These are phyloP conservation scores for Mycena floridula DNA, from an alignment of 768 basidiomycete species.

Conservation along the genomic window DNA sequence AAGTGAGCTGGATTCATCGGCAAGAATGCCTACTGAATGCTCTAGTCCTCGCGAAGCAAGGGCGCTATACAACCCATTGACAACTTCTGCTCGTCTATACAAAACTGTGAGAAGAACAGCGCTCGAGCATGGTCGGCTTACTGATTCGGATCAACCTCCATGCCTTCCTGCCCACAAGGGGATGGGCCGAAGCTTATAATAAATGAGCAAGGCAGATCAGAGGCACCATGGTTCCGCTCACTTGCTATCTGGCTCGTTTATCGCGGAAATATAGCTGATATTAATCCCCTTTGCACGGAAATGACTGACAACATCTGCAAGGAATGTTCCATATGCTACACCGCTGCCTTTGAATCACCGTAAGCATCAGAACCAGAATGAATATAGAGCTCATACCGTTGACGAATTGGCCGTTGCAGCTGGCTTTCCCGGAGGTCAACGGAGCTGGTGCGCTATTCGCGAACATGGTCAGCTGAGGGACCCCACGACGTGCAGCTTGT, in stretches of 20 bases:
- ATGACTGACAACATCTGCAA: slow-evolving; percentile 35
- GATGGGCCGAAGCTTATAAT: slow-evolving; percentile 29
- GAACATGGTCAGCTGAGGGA: slow-evolving; percentile 34
- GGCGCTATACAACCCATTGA: slow-evolving; percentile 29
- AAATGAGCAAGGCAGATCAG: not conserved
- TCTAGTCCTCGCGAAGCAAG: slow-evolving; percentile 22
- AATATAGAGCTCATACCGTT: slow-evolving; percentile 14
- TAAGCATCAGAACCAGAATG: not conserved
- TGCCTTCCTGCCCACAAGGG: slow-evolving; percentile 40
- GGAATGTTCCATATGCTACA: slow-evolving; percentile 32
- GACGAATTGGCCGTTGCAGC: slow-evolving; percentile 29
- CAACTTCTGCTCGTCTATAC: slow-evolving; percentile 30
- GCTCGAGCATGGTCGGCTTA: slow-evolving; percentile 9
- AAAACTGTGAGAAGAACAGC: not conserved
- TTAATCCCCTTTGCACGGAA: slow-evolving; percentile 30
- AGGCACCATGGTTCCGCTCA: not conserved
- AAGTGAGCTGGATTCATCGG: slow-evolving; percentile 34
- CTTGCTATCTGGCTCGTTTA: slow-evolving; percentile 35
- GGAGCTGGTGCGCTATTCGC: slow-evolving; percentile 35
- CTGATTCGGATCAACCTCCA: slow-evolving; percentile 34
- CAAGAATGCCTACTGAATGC: slow-evolving; percentile 29
- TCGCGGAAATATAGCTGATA: slow-evolving; percentile 35
- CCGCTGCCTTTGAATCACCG: slow-evolving; percentile 19
- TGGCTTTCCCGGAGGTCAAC: slow-evolving; percentile 26
- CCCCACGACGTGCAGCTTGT: slow-evolving; percentile 28